Evolutionary conservation across 1,284 basidiomycete genomes (phyloP).

Genomic region (Sphaerobolus stellatus): DNA sequence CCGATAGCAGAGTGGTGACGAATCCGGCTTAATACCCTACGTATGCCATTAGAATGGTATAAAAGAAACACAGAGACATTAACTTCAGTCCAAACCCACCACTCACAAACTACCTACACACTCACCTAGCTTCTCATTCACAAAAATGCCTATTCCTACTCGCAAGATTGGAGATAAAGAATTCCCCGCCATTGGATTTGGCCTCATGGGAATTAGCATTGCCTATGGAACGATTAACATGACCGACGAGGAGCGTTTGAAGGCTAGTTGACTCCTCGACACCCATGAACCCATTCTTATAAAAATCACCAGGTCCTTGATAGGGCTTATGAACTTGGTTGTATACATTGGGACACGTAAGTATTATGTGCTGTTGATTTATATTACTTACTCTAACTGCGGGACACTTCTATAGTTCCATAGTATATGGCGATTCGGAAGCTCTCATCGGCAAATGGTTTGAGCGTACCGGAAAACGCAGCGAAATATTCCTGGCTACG

Average conservation of each 20-base stretch:
- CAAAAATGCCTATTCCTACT: constrained; percentile 15
- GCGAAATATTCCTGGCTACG: constrained; percentile 46
- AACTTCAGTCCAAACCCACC: no score
- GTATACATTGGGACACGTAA: constrained; percentile 36
- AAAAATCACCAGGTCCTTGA: background rate
- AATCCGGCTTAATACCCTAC: no score
- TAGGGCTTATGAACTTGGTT: constrained; percentile 34
- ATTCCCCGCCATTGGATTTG: constrained; percentile 38
- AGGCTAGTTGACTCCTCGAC: constrained; percentile 25
- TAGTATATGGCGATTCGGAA: constrained; percentile 45
- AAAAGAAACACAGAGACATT: no score
- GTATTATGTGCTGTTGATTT: no score
- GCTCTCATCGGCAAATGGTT: constrained; percentile 48
- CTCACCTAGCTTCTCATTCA: no score
- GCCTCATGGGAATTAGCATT: constrained; percentile 40
- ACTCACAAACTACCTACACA: no score
- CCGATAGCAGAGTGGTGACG: no score
- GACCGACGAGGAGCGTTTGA: constrained; percentile 43
- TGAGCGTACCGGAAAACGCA: constrained; percentile 38
- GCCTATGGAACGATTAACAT: background rate
- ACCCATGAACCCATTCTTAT: background rate
- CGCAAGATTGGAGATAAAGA: constrained; percentile 29
- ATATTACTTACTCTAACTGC: no score
- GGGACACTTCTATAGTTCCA: constrained; percentile 32
- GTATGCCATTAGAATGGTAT: no score